A percentile compares a stretch with the other conserved stretches of the same genome.
These are phyloP conservation scores for Aspergillus udagawae DNA, from an alignment of 2,329 filamentous ascomycete genomes.

Conservation along the genomic window DNA sequence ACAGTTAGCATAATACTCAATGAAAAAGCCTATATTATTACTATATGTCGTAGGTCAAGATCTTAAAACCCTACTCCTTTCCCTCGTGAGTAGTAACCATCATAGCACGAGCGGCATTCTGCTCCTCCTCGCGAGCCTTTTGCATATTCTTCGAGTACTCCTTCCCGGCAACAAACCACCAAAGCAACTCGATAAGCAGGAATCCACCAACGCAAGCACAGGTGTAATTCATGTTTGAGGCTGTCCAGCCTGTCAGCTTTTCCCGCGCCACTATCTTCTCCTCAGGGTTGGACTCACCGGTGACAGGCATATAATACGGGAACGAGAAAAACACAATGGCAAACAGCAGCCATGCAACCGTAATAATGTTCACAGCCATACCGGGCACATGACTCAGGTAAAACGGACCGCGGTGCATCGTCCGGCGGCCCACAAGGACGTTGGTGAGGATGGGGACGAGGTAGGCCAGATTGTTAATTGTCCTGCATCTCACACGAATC, in stretches of 20 bases:
- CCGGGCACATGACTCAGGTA: constrained; percentile 40
- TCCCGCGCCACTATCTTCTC: neutral
- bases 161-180: constrained; percentile 44
- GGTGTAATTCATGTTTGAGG: constrained; percentile 48
- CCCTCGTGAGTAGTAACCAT: constrained; percentile 9
- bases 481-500: constrained; percentile 23
- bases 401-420: constrained; percentile 45
- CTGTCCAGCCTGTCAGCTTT: constrained; percentile 5
- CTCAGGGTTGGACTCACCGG: constrained; percentile 10
- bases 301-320: constrained; percentile 36
- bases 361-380: constrained; percentile 42
- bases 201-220: constrained; percentile 45
- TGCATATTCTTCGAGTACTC: constrained; percentile 38
- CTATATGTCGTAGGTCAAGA: neutral
- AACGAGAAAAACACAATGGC: constrained; percentile 50
- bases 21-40: neutral
- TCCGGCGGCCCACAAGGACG: constrained; percentile 41
- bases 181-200: constrained; percentile 34
- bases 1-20: neutral
- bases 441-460: constrained; percentile 46
- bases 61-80: constrained; percentile 2
- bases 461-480: constrained; percentile 46
- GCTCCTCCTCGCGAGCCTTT: constrained; percentile 57
- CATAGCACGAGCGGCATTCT: constrained; percentile 10
- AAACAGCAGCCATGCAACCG: constrained; percentile 47